Percentiles rank a stretch among this genome's conserved stretches.
These are phyloP conservation scores for Ascochyta viciae-villosae DNA, from an alignment of 2,329 filamentous ascomycete species.

Conservation along the genomic window DNA sequence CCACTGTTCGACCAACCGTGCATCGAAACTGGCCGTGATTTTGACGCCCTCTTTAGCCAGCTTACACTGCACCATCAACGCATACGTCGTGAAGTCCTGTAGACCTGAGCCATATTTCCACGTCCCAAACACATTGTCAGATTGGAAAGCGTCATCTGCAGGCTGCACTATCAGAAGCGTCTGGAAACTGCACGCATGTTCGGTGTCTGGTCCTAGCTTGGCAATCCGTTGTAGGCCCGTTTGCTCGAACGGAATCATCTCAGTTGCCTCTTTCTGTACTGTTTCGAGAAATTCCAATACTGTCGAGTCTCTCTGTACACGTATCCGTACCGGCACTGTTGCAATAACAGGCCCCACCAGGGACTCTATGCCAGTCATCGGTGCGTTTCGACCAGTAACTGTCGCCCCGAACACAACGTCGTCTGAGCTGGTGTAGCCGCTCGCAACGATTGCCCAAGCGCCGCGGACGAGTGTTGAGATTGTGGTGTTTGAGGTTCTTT, in stretches of 20 bases:
- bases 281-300: conserved; percentile 27
- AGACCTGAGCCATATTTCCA: background rate
- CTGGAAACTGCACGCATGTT: conserved; percentile 23
- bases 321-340: conserved; percentile 44
- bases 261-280: conserved; percentile 18
- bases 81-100: background rate
- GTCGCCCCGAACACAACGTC: conserved; percentile 53
- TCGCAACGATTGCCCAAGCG: conserved; percentile 40
- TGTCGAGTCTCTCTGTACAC: conserved; percentile 25
- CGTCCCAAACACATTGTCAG: background rate
- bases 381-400: conserved; percentile 42
- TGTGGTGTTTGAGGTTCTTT: background rate
- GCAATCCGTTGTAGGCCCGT: conserved; percentile 44
- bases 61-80: background rate
- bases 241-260: conserved; percentile 43
- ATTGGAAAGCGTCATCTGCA: background rate
- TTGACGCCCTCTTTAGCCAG: no score
- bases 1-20: no score
- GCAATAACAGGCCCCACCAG: conserved; percentile 54
- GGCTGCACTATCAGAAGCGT: conserved; percentile 9
- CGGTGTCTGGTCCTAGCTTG: conserved; percentile 40
- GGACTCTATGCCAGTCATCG: conserved; percentile 46
- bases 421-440: conserved; percentile 30
- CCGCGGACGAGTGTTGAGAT: conserved; percentile 26
- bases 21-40: no score